A percentile compares a stretch with the other conserved stretches of the same genome.
These are phyloP conservation scores for Coprinellus micaceus DNA, from an alignment of 768 basidiomycete species.

Conservation along the genomic window DNA sequence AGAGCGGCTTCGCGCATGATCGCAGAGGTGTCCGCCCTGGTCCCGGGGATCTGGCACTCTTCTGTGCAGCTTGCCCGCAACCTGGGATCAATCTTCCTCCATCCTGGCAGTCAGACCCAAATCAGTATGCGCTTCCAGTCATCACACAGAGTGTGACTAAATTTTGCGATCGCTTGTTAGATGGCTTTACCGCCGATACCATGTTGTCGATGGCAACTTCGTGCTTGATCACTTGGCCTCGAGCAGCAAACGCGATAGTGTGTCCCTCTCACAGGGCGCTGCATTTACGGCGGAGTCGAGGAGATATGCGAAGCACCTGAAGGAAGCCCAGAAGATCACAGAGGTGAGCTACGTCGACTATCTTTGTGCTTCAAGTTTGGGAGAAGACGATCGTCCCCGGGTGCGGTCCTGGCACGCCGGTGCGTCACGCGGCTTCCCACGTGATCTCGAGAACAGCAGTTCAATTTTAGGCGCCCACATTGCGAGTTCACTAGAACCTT, in stretches of 20 bases:
- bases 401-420: too few relatives aligned
- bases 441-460: too few relatives aligned
- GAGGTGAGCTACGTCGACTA: background rate
- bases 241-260: background rate
- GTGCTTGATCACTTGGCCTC: background rate
- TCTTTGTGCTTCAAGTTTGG: too few relatives aligned
- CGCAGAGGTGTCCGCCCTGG: background rate
- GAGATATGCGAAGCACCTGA: background rate
- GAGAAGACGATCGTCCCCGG: too few relatives aligned
- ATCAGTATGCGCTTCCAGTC: too few relatives aligned
- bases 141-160: too few relatives aligned
- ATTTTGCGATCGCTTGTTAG: background rate
- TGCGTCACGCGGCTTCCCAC: too few relatives aligned
- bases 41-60: constrained; percentile 11
- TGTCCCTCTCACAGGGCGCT: background rate
- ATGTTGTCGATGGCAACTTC: background rate
- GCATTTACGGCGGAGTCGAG: background rate
- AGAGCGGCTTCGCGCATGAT: background rate
- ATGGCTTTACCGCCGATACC: background rate
- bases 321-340: constrained; percentile 8
- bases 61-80: constrained; percentile 18
- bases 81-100: constrained; percentile 11
- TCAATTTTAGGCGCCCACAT: too few relatives aligned
- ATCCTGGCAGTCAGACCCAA: too few relatives aligned
- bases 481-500: too few relatives aligned